Evolutionary conservation across 805 yeast genomes (phyloP), one percentile per base, ranked within the genome.

Genomic region (Saturnispora serradocipensis): DNA sequence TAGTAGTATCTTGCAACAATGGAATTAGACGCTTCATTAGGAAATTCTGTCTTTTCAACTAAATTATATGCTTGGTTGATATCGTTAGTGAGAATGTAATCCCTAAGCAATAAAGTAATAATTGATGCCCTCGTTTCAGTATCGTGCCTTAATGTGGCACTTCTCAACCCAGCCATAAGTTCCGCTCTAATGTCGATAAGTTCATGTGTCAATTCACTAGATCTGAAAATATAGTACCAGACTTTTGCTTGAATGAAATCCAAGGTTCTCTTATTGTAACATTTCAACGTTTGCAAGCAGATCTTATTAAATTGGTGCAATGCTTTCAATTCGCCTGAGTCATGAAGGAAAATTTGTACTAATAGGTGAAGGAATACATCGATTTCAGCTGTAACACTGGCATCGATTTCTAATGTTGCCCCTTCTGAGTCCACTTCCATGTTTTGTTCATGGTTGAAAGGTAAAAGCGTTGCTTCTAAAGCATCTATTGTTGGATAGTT

Each of bases 121-220:
- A 90, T 73, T 57, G 88, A 81, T 5, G 96, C 97, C 53, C 86
- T 86, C 0, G 97, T 88, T 69, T 93, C 99, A 52, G 78, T 77
- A 66, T 93, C 97, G 63, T 91, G 97, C 61, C 96, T 84, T 58
- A 93, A 76, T 18, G 96, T 82, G 3, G 97, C 89, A 4, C 93
- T 84, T 69, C 97, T 82, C 61, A 93, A 74, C 10, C 86, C 88
- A 22, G 75, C 70, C 66, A 88, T 78, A 65, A 91, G 74, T 40
- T 76, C 80, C 6, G 88, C 77, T 65, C 95, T 80, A 49, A 87
- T 72, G n/a, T 78, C 67, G 47, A 74, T 71, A 53, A 80, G 69
- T 58, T 81, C 71, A 11, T 61, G 74, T 30, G 72, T 63, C 51
- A 83, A 70, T 71, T 91, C 98, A 58, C 81, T 80, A 2, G 89